Evolutionary conservation across 148 eudicot species (phyloP).

Genomic region (Rhododendron williamsianum): DNA sequence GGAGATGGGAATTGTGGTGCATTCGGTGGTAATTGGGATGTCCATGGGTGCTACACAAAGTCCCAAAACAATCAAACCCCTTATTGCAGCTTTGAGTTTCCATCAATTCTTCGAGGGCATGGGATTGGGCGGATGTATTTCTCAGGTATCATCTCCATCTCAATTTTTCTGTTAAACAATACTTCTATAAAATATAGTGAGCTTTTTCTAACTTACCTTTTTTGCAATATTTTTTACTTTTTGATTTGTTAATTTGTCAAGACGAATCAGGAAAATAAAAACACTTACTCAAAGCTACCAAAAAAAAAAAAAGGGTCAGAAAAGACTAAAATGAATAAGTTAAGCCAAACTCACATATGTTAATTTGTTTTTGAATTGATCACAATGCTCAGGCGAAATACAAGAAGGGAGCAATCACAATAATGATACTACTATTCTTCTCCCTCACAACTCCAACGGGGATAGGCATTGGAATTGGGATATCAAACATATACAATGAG

Average conservation of each 20-base stretch:
- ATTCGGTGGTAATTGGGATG: constrained; percentile 19
- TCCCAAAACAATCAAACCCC: constrained; percentile 20
- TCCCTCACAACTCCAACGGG: constrained; percentile 18
- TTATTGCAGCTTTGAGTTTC: constrained; percentile 17
- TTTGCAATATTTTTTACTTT: neutral
- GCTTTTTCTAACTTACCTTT: neutral
- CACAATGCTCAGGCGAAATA: constrained; percentile 6
- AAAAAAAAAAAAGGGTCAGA: too few species aligned
- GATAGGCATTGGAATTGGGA: constrained; percentile 13
- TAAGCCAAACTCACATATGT: neutral
- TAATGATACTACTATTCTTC: constrained; percentile 19
- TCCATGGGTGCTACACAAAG: constrained; percentile 18
- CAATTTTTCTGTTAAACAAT: neutral
- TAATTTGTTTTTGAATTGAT: neutral
- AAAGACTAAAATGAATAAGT: neutral
- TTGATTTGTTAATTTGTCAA: neutral
- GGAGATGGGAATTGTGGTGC: constrained; percentile 21
- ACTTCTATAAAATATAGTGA: neutral
- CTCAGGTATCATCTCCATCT: constrained; percentile 5
- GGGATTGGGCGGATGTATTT: constrained; percentile 19
- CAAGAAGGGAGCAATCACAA: neutral
- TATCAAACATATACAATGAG: constrained; percentile 13
- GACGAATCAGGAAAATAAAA: too few species aligned
- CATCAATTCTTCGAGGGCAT: constrained; percentile 22
- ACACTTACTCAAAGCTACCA: neutral